phyloP scores from a whole-genome alignment of 75 land plant genomes.

The Larix kaempferi region DNA sequence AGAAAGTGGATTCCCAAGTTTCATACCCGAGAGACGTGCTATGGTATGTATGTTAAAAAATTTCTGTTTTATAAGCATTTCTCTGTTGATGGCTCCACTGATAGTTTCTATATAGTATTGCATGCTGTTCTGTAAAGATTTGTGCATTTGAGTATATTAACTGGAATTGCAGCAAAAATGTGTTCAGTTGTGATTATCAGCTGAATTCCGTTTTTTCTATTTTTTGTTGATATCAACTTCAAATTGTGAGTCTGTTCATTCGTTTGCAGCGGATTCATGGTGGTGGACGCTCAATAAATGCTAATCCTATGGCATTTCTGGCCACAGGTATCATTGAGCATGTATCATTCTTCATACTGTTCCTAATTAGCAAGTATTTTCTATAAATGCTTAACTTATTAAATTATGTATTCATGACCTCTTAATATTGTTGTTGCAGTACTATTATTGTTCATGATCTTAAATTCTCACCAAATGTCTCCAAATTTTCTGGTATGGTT shows the following conservation, averaged over 20 bases:
- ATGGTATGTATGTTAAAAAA: slow-evolving; percentile 62
- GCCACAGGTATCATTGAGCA: slow-evolving; percentile 57
- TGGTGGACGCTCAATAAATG: slow-evolving; percentile 67
- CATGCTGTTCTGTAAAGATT: not conserved
- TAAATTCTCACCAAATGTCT: slow-evolving; percentile 96
- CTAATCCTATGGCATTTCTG: slow-evolving; percentile 84
- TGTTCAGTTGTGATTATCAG: not conserved
- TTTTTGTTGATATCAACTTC: not conserved
- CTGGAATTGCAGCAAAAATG: not conserved
- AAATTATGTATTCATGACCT: not conserved
- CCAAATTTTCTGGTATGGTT: slow-evolving; percentile 84
- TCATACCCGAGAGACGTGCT: slow-evolving; percentile 73
- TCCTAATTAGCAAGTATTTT: not conserved
- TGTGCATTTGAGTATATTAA: not conserved
- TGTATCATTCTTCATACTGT: not conserved
- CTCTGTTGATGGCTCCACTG: not conserved
- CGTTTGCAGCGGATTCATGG: slow-evolving; percentile 69
- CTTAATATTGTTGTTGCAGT: slow-evolving; percentile 39
- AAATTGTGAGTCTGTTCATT: not conserved
- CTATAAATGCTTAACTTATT: not conserved
- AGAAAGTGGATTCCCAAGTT: slow-evolving; percentile 68
- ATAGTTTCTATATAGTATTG: not conserved
- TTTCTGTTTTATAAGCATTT: not conserved
- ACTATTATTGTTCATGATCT: slow-evolving; percentile 82
- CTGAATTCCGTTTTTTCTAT: not conserved